Percentiles rank a stretch among this genome's conserved stretches.
Conservation (phyloP, 2,329 filamentous ascomycete species). For the Neopestalotiopsis clavispora region DNA sequence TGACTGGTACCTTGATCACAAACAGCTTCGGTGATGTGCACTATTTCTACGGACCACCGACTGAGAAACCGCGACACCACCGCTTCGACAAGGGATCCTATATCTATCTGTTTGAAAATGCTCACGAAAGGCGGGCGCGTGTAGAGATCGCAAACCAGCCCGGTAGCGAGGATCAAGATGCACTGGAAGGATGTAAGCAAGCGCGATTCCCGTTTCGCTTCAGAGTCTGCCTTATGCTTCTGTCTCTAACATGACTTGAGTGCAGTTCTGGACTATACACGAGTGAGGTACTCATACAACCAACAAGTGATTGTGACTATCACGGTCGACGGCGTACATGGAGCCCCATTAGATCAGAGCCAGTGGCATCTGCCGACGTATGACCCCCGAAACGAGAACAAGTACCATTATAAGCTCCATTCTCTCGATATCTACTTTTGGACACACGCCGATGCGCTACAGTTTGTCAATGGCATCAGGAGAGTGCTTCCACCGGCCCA, state of each 20-base stretch:
- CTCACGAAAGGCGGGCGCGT: conserved; percentile 68
- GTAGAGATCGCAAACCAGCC: conserved; percentile 78
- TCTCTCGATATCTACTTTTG: conserved; percentile 81
- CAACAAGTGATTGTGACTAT: conserved; percentile 75
- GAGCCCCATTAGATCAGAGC: conserved; percentile 45
- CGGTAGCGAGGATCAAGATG: conserved; percentile 78
- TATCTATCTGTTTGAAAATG: conserved; percentile 79
- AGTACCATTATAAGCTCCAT: conserved; percentile 80
- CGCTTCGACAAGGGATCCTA: conserved; percentile 82
- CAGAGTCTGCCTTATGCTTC: background rate
- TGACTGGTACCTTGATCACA: conserved; percentile 25
- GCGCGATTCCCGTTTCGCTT: background rate
- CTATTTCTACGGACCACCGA: conserved; percentile 76
- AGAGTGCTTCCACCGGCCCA: conserved; percentile 66
- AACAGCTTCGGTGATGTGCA: conserved; percentile 77
- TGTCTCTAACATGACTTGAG: background rate
- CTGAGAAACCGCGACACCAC: conserved; percentile 73
- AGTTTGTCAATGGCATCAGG: conserved; percentile 72
- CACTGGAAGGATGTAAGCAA: conserved; percentile 74
- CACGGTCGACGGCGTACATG: conserved; percentile 58
- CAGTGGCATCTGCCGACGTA: conserved; percentile 79
- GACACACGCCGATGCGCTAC: conserved; percentile 73
- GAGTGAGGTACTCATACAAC: conserved; percentile 73
- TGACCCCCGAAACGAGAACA: conserved; percentile 74
- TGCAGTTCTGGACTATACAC: conserved; percentile 68